Percentiles rank a stretch among this genome's conserved stretches.
phyloP scores from a whole-genome alignment of 2,329 filamentous ascomycete genomes.

The Fusarium decemcellulare region DNA sequence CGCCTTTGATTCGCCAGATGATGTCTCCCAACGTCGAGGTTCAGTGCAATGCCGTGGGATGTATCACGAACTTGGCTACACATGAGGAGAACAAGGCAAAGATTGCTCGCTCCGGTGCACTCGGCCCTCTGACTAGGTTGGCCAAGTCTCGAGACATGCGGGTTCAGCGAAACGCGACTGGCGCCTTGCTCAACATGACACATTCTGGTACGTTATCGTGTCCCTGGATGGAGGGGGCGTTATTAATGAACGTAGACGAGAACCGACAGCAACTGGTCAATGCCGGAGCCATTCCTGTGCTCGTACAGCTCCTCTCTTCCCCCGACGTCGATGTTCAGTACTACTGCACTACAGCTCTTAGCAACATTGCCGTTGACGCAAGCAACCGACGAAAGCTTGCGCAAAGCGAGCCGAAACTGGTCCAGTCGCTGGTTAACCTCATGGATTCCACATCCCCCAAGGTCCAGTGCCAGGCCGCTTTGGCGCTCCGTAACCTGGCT shows the following conservation, averaged over 20 bases:
- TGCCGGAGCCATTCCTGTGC: slow-evolving; percentile 96
- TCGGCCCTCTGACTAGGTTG: slow-evolving; percentile 89
- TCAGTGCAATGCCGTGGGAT: slow-evolving; percentile 98
- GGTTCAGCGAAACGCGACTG: slow-evolving; percentile 97
- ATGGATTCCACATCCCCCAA: slow-evolving; percentile 99
- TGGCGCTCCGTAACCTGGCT: slow-evolving; percentile 93
- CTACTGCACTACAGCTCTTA: slow-evolving; percentile 98
- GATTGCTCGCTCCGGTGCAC: slow-evolving; percentile 93
- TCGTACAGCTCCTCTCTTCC: slow-evolving; percentile 94
- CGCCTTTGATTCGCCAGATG: slow-evolving; percentile 97
- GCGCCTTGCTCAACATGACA: slow-evolving; percentile 98
- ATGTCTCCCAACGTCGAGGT: slow-evolving; percentile 98
- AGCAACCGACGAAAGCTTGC: slow-evolving; percentile 93
- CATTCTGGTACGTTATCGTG: slow-evolving; percentile 82
- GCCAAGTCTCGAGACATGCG: slow-evolving; percentile 99
- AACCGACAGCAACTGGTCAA: slow-evolving; percentile 98
- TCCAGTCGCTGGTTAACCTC: slow-evolving; percentile 93
- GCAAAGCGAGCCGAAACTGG: slow-evolving; percentile 89
- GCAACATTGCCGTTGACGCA: slow-evolving; percentile 97
- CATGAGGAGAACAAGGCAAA: slow-evolving; percentile 99
- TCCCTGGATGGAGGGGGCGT: background rate
- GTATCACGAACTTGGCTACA: slow-evolving; percentile 97
- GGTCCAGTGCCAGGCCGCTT: slow-evolving; percentile 96
- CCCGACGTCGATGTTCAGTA: slow-evolving; percentile 98
- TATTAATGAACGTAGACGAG: slow-evolving; percentile 75